Evolutionary conservation across 108 stramenopile genomes (phyloP).

Genomic region (Fragilaria radians): DNA sequence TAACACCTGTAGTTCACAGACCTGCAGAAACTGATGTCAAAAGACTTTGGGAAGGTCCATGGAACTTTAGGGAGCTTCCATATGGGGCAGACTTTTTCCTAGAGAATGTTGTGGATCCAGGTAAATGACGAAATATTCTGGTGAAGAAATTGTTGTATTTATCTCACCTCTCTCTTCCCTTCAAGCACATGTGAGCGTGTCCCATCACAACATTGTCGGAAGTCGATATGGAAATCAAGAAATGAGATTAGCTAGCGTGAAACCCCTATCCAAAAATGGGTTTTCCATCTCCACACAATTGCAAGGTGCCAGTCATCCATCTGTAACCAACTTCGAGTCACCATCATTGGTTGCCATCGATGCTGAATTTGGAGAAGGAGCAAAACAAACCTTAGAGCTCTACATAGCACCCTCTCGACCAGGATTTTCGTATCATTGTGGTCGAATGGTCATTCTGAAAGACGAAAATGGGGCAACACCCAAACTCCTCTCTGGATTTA

Average conservation of each 20-base stretch:
- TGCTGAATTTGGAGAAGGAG: conserved; percentile 13
- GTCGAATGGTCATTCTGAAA: conserved; percentile 26
- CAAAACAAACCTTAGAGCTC: conserved; percentile 16
- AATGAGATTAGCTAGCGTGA: conserved; percentile 3
- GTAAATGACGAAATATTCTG: background rate
- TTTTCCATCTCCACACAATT: conserved; percentile 8
- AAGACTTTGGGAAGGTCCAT: conserved; percentile 13
- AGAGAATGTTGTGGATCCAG: conserved; percentile 32
- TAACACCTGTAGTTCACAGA: conserved; percentile 2
- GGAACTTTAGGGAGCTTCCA: conserved; percentile 27
- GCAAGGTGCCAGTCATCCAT: background rate
- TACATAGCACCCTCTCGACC: conserved; percentile 25
- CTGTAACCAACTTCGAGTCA: conserved; percentile 12
- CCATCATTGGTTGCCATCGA: conserved; percentile 13
- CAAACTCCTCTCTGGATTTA: conserved; percentile 9
- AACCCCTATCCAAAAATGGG: conserved; percentile 16
- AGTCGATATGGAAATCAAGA: conserved; percentile 14
- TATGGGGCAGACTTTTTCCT: conserved; percentile 26
- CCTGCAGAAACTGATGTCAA: conserved; percentile 1
- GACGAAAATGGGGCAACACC: conserved; percentile 12
- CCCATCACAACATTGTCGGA: conserved; percentile 27
- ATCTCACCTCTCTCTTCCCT: background rate
- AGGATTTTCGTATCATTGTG: conserved; percentile 31
- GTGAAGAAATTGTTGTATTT: background rate
- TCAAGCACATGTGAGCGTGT: background rate